Evolutionary conservation across 345 rosid genomes (phyloP).

Genomic region (Boechera stricta): DNA sequence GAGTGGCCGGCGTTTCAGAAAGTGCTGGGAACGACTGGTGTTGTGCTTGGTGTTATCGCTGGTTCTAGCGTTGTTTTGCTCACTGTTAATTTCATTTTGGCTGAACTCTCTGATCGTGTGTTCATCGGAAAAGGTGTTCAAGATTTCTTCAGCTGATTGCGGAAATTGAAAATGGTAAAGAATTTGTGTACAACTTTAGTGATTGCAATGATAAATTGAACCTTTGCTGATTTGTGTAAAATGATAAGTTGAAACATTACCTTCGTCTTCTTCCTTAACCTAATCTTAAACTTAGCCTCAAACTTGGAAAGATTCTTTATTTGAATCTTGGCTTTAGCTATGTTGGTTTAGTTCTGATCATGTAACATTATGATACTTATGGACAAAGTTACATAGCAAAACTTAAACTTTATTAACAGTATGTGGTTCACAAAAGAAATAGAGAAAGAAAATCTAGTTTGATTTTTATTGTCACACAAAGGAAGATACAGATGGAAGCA

Average conservation of each 20-base stretch:
- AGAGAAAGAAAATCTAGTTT: conserved; percentile 14
- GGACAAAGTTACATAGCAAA: background rate
- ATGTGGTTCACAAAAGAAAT: conserved; percentile 18
- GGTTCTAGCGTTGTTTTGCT: conserved; percentile 94
- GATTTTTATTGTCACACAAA: conserved; percentile 19
- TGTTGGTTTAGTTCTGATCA: conserved; percentile 68
- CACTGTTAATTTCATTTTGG: conserved; percentile 84
- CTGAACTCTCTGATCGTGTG: conserved; percentile 83
- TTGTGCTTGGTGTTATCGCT: conserved; percentile 86
- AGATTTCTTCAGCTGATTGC: conserved; percentile 68
- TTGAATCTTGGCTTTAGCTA: conserved; percentile 79
- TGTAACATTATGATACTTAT: background rate
- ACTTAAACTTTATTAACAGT: conserved; percentile 9
- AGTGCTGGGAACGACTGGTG: conserved; percentile 84
- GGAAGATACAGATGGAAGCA: conserved; percentile 21
- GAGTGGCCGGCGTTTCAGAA: conserved; percentile 95
- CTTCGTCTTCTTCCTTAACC: conserved; percentile 62
- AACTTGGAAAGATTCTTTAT: too few relatives aligned
- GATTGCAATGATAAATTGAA: background rate
- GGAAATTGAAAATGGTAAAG: background rate
- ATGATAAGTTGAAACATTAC: conserved; percentile 53
- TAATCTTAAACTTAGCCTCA: conserved; percentile 61
- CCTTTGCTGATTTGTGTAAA: conserved; percentile 11
- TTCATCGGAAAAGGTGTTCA: conserved; percentile 87
- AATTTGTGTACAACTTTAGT: background rate